Base-by-base conservation (phyloP, 768 basidiomycete species). In the Mycena alexandri region DNA sequence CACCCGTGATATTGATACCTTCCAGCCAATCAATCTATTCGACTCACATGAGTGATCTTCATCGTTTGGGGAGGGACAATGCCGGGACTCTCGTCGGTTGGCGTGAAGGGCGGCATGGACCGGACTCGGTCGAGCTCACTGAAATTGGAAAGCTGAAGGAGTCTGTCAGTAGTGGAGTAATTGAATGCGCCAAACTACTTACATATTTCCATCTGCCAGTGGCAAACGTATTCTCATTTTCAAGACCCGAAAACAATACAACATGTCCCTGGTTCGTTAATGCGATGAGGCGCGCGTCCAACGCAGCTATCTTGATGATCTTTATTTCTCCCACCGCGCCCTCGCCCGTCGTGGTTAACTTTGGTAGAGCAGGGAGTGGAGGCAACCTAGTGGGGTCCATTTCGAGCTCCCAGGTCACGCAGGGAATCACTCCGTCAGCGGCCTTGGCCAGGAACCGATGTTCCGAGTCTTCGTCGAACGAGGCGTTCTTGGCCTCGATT, bases 251-350 rank as follows among this genome's bases (percentile, higher is more conserved):
- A 72, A 89, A 89, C 73, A 88, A 88, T 68, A 94, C 79, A 54
- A 96, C 92, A 74, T 93, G 91, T 0, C 93, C 93, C 41, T 85
- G 79, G 73, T 92, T 89, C 16, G 95, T 96, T 72, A 99, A 79
- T 14, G 91, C 96, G 64, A 97, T 79, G 29, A 98, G 75, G 70
- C 89, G 85, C 53, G 83, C 82, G 60, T 93, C 89, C 67, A 95
- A 85, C 5, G 89, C 92, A 11, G 94, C 96, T 48, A 99, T 90
- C 77, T 94, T 90, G 38, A 94, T 83, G 42, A 98, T 83, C 75
- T 83, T 84, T 16, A 79, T 80, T 36, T 77, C 75, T 50, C 76
- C 68, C 46, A 73, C 70, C 54, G 71, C 58, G 43, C 72, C 6
- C 29, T 75, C 66, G 12, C 74, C 79, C 3, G 76, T 80, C 25